phyloP scores from a whole-genome alignment of 2,329 filamentous ascomycete genomes.

The Claviceps arundinis region DNA sequence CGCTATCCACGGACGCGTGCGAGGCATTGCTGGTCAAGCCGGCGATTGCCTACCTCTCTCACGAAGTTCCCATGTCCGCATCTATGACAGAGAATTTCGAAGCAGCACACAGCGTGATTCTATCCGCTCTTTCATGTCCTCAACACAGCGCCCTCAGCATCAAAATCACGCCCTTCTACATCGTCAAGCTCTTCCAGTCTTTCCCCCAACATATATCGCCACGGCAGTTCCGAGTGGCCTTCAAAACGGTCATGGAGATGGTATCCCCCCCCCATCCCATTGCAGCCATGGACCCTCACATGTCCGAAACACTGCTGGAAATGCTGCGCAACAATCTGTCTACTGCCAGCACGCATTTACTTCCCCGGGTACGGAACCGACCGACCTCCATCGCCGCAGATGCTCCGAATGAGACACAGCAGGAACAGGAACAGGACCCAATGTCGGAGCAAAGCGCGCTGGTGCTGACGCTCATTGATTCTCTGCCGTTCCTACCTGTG shows the following conservation, averaged over 20 bases:
- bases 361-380: conserved; percentile 19
- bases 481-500: conserved; percentile 60
- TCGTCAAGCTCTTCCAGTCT: conserved; percentile 64
- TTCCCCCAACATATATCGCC: conserved; percentile 70
- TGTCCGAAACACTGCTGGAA: conserved; percentile 72
- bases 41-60: conserved; percentile 57
- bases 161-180: conserved; percentile 67
- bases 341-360: conserved; percentile 31
- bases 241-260: conserved; percentile 72
- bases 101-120: conserved; percentile 68
- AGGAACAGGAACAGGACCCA: conserved; percentile 15
- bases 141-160: conserved; percentile 60
- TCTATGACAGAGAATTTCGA: conserved; percentile 58
- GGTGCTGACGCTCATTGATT: conserved; percentile 64
- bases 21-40: conserved; percentile 63
- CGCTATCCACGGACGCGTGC: conserved; percentile 51
- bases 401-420: conserved; percentile 9
- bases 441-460: conserved; percentile 71
- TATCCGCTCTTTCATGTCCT: conserved; percentile 69
- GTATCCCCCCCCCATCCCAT: conserved; percentile 68
- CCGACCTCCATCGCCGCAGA: conserved; percentile 17
- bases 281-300: conserved; percentile 56
- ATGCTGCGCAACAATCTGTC: conserved; percentile 52
- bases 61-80: conserved; percentile 28
- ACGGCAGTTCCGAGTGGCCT: conserved; percentile 78